Evolutionary conservation across 495 filamentous ascomycete species (phyloP).

Genomic region (Platismatia glauca): DNA sequence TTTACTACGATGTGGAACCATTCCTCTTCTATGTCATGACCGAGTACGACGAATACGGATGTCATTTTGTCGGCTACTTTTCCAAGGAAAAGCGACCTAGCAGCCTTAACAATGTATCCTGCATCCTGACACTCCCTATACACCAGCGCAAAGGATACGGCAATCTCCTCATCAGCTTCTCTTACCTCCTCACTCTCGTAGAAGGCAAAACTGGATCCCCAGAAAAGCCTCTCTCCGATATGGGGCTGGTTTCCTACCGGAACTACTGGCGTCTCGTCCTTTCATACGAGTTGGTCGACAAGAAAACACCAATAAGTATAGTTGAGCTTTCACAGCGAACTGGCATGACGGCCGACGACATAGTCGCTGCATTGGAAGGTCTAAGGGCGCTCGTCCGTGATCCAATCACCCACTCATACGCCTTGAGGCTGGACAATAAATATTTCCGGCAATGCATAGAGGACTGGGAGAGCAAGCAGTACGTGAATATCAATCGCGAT

Average conservation of each 20-base stretch:
- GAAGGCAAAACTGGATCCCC: conserved; percentile 94
- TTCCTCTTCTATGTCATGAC: conserved; percentile 99
- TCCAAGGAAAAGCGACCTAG: conserved; percentile 98
- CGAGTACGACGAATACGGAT: conserved; percentile 85
- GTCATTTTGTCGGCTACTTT: conserved; percentile 97
- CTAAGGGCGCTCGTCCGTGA: conserved; percentile 82
- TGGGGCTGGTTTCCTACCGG: conserved; percentile 92
- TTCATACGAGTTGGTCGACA: conserved; percentile 66
- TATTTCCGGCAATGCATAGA: conserved; percentile 78
- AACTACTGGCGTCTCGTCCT: conserved; percentile 92
- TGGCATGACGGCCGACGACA: conserved; percentile 92
- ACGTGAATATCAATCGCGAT: conserved; percentile 73
- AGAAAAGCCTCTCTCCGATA: conserved; percentile 94
- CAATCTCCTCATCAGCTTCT: conserved; percentile 94
- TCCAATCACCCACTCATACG: conserved; percentile 79
- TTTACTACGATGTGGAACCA: conserved; percentile 97
- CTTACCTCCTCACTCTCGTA: conserved; percentile 85
- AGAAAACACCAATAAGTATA: conserved; percentile 61
- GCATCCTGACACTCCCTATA: conserved; percentile 90
- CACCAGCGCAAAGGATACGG: conserved; percentile 97
- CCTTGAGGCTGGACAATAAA: conserved; percentile 70
- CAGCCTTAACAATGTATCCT: conserved; percentile 93
- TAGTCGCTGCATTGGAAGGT: conserved; percentile 84
- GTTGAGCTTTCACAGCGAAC: conserved; percentile 79
- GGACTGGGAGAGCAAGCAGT: conserved; percentile 77